Conservation (phyloP, 805 yeast genomes). For the Wickerhamiella azyma region DNA sequence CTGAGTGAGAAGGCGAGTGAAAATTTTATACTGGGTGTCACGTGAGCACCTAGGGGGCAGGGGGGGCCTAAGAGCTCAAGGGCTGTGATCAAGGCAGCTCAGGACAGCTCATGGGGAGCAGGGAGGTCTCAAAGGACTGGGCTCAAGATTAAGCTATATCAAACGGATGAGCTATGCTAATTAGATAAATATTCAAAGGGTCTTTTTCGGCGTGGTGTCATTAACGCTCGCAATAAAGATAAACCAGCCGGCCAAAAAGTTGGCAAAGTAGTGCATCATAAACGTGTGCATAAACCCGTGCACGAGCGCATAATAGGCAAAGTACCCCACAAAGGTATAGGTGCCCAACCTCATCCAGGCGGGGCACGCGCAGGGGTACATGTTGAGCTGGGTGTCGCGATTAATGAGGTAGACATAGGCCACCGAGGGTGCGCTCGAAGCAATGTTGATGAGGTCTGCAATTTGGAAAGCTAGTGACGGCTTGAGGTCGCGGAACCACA, state of each 20-base stretch:
- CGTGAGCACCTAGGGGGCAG: not conserved
- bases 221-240: conserved; percentile 1
- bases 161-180: too few species aligned
- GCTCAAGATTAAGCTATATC: too few species aligned
- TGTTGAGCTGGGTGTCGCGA: conserved; percentile 22
- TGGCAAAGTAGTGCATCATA: conserved; percentile 66
- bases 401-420: conserved; percentile 37
- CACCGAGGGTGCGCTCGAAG: conserved; percentile 59
- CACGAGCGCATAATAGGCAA: conserved; percentile 46
- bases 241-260: conserved; percentile 21
- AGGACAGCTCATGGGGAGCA: too few species aligned
- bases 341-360: conserved; percentile 21
- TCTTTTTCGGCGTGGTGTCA: not conserved
- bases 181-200: conserved; percentile 1
- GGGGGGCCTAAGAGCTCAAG: not conserved
- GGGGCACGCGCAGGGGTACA: conserved; percentile 13
- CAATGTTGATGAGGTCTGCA: conserved; percentile 38
- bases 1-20: not conserved
- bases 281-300: conserved; percentile 67
- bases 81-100: too few species aligned
- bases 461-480: conserved; percentile 25
- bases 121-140: too few species aligned
- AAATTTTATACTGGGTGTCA: not conserved
- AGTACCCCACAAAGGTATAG: conserved; percentile 32
- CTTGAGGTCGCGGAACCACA: conserved; percentile 62